phyloP scores from a whole-genome alignment of 768 basidiomycete species.

The Glaciozyma martinii region DNA sequence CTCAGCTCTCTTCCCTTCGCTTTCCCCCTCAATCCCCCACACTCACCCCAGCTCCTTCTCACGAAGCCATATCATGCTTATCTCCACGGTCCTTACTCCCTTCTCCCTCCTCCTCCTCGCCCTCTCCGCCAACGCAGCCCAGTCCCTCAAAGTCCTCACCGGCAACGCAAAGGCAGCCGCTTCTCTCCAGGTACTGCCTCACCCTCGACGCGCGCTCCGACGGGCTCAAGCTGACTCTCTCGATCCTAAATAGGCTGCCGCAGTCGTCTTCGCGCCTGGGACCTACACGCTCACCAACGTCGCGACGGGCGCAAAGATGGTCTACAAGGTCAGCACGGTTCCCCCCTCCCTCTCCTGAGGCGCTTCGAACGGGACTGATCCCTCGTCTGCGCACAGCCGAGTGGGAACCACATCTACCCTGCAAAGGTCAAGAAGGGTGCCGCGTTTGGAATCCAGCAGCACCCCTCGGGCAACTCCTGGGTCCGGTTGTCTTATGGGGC shows the following conservation, averaged over 20 bases:
- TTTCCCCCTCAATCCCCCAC: no score
- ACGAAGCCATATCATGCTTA: not conserved
- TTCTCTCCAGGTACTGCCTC: not conserved
- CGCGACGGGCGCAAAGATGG: slow-evolving; percentile 11
- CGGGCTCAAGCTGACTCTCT: not conserved
- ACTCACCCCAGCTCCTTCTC: no score
- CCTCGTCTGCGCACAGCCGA: not conserved
- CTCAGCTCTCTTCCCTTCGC: no score
- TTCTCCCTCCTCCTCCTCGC: not conserved
- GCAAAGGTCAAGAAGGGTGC: not conserved
- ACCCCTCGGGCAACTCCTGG: slow-evolving; percentile 12
- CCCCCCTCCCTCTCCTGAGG: not conserved
- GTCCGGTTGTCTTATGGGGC: slow-evolving; percentile 1
- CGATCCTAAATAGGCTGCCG: slow-evolving; percentile 9
- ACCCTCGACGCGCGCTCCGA: not conserved
- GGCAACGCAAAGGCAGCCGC: not conserved
- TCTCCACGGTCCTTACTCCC: not conserved
- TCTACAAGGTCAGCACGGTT: slow-evolving; percentile 12
- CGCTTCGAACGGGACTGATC: not conserved
- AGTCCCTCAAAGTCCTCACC: not conserved
- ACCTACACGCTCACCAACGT: slow-evolving; percentile 23
- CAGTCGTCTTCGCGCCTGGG: slow-evolving; percentile 17
- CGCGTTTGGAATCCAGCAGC: not conserved
- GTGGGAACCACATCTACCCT: slow-evolving; percentile 24
- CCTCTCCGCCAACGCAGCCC: not conserved